Base-by-base conservation (phyloP, 129 eudicot species). In the Flaveria trinervia region DNA sequence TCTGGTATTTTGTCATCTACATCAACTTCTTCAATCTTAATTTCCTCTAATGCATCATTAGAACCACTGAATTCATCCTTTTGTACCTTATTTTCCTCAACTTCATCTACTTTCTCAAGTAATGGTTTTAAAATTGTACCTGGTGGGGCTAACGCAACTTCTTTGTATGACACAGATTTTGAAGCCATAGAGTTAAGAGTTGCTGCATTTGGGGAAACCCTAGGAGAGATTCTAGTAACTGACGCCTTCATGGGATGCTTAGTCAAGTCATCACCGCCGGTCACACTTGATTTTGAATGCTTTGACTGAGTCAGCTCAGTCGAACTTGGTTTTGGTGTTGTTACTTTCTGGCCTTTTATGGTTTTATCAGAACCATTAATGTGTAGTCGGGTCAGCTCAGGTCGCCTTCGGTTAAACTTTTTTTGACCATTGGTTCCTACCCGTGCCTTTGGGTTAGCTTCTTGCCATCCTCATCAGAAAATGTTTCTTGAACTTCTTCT, bases 381-480 rank as follows among this genome's bases (percentile, higher is more conserved):
- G 33, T 86, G 92, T 65, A 95, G 84, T 85, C 85, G 87, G 52
- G 91, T 80, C 70, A 87, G 87, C 59, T 84, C 81, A 0, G 93
- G 98, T 43, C 88, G 83, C 75, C 93, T 86, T 71, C 88, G 78
- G 77, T 81, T 80, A 65, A 79, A 89, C 86, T 86, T 95, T 83
- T 79, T 85, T 25, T 81, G 75, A 49, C 86, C 77, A 44, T 83
- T 80, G 69, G 83, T 86, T 65, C 86, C 89, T 59, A 97, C 79
- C 33, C 99, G 86, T 68, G 80, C 84, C 82, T 86, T 95, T 5
- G 97, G 79, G 66, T 81, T 91, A 22, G 99, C 99, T 83, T 95
- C 99, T 75, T 88, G 97, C 99, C 99, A 95, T 44, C 97, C 75
- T 95, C 96, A 77, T 95, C 97, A 4, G 97, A 94, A 77, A 79